phyloP scores from a whole-genome alignment of 2,329 filamentous ascomycete species.

The Exophiala mesophila region DNA sequence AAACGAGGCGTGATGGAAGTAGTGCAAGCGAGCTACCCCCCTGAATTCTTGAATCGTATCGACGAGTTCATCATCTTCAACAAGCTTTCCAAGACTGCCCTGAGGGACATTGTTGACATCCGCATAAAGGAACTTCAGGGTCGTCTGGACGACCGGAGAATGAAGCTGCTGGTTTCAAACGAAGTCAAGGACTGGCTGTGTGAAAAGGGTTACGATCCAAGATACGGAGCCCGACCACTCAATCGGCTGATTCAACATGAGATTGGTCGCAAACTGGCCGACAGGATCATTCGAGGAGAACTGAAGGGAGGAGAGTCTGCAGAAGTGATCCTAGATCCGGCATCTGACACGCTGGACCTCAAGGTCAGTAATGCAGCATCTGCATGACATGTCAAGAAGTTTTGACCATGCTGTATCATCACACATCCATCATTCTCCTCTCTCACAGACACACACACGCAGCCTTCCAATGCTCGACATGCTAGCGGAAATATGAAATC shows the following conservation, averaged over 20 bases:
- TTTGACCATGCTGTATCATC: no score
- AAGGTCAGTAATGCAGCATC: conserved; percentile 1
- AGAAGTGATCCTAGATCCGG: conserved; percentile 47
- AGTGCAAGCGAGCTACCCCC: conserved; percentile 68
- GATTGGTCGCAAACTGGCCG: conserved; percentile 82
- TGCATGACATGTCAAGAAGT: not conserved
- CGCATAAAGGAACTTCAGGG: conserved; percentile 76
- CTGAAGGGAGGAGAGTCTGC: conserved; percentile 71
- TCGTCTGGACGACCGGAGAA: conserved; percentile 78
- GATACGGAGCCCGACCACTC: conserved; percentile 83
- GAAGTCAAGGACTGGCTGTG: conserved; percentile 81
- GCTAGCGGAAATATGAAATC: no score
- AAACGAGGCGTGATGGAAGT: conserved; percentile 84
- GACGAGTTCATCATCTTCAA: conserved; percentile 98
- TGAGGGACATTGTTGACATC: conserved; percentile 92
- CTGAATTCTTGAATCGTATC: conserved; percentile 93
- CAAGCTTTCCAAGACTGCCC: conserved; percentile 68
- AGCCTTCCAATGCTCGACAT: no score
- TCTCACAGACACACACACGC: no score
- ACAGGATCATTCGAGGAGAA: conserved; percentile 84
- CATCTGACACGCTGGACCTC: conserved; percentile 8
- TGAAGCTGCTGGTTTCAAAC: conserved; percentile 65
- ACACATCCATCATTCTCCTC: no score
- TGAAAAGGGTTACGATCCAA: conserved; percentile 82
- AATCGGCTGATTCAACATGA: conserved; percentile 87